Evolutionary conservation across 805 yeast genomes (phyloP).

Genomic region (Metschnikowia arizonensis): DNA sequence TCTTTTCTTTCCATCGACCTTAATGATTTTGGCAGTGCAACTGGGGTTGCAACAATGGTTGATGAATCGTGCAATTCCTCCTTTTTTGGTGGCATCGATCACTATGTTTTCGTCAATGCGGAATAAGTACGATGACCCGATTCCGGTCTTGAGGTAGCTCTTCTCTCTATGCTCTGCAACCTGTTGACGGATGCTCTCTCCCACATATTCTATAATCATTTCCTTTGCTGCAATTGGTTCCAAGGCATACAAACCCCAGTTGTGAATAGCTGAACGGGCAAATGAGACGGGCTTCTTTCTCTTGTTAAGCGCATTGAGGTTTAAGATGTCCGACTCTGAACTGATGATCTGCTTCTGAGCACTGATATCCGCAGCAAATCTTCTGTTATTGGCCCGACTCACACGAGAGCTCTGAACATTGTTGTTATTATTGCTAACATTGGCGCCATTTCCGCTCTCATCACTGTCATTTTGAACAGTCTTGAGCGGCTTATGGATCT

Average conservation of each 20-base stretch:
- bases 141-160: conserved; percentile 81
- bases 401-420: conserved; percentile 70
- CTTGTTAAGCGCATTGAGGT: conserved; percentile 81
- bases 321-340: conserved; percentile 74
- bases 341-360: conserved; percentile 76
- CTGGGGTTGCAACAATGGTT: conserved; percentile 98
- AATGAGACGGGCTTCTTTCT: conserved; percentile 93
- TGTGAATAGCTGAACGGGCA: conserved; percentile 94
- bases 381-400: conserved; percentile 79
- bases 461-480: conserved; percentile 68
- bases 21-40: conserved; percentile 93
- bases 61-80: conserved; percentile 95
- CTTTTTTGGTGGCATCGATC: conserved; percentile 94
- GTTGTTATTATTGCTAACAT: conserved; percentile 14
- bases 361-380: conserved; percentile 84
- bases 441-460: conserved; percentile 18
- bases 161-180: conserved; percentile 91
- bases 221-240: conserved; percentile 95
- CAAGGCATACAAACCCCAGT: conserved; percentile 95
- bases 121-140: conserved; percentile 91
- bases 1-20: conserved; percentile 89
- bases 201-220: conserved; percentile 97
- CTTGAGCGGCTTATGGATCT: conserved; percentile 62
- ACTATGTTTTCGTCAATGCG: conserved; percentile 92
- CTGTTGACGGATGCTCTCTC: conserved; percentile 88